These are phyloP conservation scores for Ophiosphaerella narmari DNA, from an alignment of 2,329 filamentous ascomycete species.

Conservation along the genomic window DNA sequence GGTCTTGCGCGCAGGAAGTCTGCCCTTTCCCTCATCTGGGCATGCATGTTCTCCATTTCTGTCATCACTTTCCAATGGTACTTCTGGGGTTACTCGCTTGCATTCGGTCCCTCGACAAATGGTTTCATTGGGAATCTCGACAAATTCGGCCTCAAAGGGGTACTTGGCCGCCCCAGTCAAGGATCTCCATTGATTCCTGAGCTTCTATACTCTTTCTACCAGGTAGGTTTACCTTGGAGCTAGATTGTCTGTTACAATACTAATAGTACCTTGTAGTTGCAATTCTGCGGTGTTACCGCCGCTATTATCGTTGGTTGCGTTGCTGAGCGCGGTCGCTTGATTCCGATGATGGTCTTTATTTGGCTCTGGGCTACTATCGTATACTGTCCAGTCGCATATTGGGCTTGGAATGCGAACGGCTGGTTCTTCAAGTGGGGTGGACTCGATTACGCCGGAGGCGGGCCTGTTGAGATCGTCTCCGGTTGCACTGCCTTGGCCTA, in stretches of 20 bases:
- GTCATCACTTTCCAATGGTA: slow-evolving; percentile 98
- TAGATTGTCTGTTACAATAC: background rate
- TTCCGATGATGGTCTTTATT: slow-evolving; percentile 92
- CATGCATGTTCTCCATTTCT: slow-evolving; percentile 90
- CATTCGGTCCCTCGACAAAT: slow-evolving; percentile 83
- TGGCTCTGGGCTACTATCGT: slow-evolving; percentile 97
- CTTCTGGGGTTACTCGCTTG: slow-evolving; percentile 97
- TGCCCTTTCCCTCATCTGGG: slow-evolving; percentile 95
- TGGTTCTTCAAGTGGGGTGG: slow-evolving; percentile 92
- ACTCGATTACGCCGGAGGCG: slow-evolving; percentile 93
- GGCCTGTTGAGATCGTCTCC: slow-evolving; percentile 95
- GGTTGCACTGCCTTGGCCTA: slow-evolving; percentile 93
- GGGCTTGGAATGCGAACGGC: slow-evolving; percentile 94
- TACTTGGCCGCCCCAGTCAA: slow-evolving; percentile 80
- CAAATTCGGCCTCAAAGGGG: slow-evolving; percentile 87
- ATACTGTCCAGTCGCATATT: slow-evolving; percentile 95
- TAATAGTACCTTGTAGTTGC: slow-evolving; percentile 66
- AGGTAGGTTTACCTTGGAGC: slow-evolving; percentile 57
- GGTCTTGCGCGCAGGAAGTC: slow-evolving; percentile 97
- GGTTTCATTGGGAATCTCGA: slow-evolving; percentile 89
- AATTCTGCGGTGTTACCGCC: slow-evolving; percentile 93
- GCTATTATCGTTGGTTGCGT: slow-evolving; percentile 91
- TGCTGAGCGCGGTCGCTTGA: slow-evolving; percentile 88
- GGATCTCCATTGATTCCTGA: slow-evolving; percentile 88
- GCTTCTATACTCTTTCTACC: slow-evolving; percentile 92